Conservation (phyloP, 345 rosid species). For the Dovyalis caffra region DNA sequence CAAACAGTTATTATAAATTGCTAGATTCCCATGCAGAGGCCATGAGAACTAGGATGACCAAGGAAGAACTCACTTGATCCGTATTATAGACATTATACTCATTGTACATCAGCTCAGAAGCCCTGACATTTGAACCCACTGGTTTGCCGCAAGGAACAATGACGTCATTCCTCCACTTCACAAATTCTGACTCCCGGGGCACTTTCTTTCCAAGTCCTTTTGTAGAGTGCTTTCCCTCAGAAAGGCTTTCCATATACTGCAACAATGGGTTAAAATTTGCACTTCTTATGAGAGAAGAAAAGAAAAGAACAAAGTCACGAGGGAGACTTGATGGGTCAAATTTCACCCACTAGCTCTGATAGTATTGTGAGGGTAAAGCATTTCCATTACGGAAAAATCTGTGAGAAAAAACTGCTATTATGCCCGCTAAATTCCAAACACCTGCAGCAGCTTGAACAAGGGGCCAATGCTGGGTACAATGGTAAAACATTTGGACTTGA, state of each 20-base stretch:
- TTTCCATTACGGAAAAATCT: too few relatives aligned
- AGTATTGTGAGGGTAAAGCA: too few relatives aligned
- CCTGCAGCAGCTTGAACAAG: too few relatives aligned
- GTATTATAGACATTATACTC: slow-evolving; percentile 88
- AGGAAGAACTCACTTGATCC: slow-evolving; percentile 61
- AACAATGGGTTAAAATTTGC: background rate
- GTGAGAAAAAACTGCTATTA: too few relatives aligned
- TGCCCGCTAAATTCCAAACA: too few relatives aligned
- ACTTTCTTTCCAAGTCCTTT: slow-evolving; percentile 96
- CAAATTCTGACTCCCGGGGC: too few relatives aligned
- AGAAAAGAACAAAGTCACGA: too few relatives aligned
- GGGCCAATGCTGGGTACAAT: too few relatives aligned
- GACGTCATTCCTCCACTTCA: slow-evolving; percentile 82
- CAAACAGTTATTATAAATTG: background rate
- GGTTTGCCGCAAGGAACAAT: slow-evolving; percentile 91
- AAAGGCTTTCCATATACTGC: slow-evolving; percentile 82
- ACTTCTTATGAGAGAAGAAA: too few relatives aligned
- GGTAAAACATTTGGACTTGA: too few relatives aligned
- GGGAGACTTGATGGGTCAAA: too few relatives aligned
- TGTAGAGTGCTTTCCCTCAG: slow-evolving; percentile 84
- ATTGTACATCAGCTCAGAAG: slow-evolving; percentile 86
- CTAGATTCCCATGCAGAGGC: background rate
- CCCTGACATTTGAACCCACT: slow-evolving; percentile 56
- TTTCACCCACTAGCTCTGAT: too few relatives aligned
- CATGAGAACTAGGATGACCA: background rate